Conservation (phyloP, 2,329 filamentous ascomycete species). For the Alternaria alternata region DNA sequence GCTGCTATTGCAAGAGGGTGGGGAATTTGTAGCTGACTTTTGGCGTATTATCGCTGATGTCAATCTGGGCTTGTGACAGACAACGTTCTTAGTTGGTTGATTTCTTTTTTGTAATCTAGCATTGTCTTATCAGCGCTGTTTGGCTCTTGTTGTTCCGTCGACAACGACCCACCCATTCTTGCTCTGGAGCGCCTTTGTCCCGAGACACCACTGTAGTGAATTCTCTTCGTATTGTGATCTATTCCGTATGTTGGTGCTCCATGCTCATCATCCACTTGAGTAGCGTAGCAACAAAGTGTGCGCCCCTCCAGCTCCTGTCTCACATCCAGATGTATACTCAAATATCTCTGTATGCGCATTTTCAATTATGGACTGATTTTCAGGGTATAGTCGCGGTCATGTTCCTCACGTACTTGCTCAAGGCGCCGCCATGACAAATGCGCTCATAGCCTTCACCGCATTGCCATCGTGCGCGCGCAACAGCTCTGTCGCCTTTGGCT, state of each 20-base stretch:
- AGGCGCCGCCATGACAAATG: conserved; percentile 57
- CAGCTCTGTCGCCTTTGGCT: conserved; percentile 76
- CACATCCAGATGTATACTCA: background rate
- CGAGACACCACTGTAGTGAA: too few relatives aligned
- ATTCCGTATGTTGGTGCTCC: background rate
- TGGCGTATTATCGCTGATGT: background rate
- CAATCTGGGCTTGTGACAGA: too few relatives aligned
- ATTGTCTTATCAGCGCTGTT: background rate
- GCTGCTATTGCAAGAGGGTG: conserved; percentile 29
- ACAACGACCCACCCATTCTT: background rate
- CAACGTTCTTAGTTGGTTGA: background rate
- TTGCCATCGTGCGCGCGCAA: conserved; percentile 76
- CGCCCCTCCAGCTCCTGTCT: background rate
- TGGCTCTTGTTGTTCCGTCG: too few relatives aligned
- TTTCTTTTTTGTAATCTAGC: background rate
- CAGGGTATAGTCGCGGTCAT: background rate
- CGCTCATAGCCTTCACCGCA: conserved; percentile 70
- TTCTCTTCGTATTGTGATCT: background rate
- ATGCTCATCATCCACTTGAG: background rate
- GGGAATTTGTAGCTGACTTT: conserved; percentile 37
- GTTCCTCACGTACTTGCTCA: conserved; percentile 6
- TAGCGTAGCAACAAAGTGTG: too few relatives aligned
- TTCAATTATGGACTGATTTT: background rate
- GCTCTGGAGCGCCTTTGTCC: background rate
- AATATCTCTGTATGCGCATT: background rate